A percentile compares a stretch with the other conserved stretches of the same genome.
Conservation (phyloP, 495 filamentous ascomycete genomes). For the Hamigera avellanea region DNA sequence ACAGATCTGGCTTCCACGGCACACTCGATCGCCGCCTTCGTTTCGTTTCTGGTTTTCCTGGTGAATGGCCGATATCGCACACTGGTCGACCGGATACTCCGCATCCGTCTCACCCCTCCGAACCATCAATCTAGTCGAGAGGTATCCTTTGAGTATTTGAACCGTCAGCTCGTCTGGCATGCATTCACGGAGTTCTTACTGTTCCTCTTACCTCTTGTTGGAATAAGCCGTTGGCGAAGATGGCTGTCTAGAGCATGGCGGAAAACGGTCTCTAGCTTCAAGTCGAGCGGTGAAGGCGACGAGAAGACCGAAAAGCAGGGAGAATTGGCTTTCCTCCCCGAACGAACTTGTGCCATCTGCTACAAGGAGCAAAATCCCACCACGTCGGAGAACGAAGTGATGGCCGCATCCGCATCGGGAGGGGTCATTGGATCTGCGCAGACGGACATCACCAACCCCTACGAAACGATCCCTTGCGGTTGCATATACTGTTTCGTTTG, state of each 20-base stretch:
- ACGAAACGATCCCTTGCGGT: conserved; percentile 82
- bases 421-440: conserved; percentile 79
- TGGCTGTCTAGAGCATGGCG: conserved; percentile 80
- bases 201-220: conserved; percentile 87
- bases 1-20: conserved; percentile 56
- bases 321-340: conserved; percentile 75
- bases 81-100: conserved; percentile 72
- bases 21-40: conserved; percentile 69
- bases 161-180: conserved; percentile 96
- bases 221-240: conserved; percentile 82
- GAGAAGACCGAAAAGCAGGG: conserved; percentile 43
- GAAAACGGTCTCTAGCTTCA: conserved; percentile 55
- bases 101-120: conserved; percentile 74
- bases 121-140: conserved; percentile 74
- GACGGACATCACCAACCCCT: conserved; percentile 94
- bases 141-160: conserved; percentile 95
- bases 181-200: conserved; percentile 97
- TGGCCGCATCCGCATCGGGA: conserved; percentile 49
- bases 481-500: conserved; percentile 98
- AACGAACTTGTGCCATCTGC: conserved; percentile 96
- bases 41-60: conserved; percentile 82
- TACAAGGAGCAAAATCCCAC: conserved; percentile 80
- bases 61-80: conserved; percentile 86
- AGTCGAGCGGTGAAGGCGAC: conserved; percentile 34
- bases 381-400: conserved; percentile 54